Evolutionary conservation across 176 grass and related monocot species (phyloP), one percentile per base, ranked within the genome.

Genomic region (Rhynchospora tenuis): DNA sequence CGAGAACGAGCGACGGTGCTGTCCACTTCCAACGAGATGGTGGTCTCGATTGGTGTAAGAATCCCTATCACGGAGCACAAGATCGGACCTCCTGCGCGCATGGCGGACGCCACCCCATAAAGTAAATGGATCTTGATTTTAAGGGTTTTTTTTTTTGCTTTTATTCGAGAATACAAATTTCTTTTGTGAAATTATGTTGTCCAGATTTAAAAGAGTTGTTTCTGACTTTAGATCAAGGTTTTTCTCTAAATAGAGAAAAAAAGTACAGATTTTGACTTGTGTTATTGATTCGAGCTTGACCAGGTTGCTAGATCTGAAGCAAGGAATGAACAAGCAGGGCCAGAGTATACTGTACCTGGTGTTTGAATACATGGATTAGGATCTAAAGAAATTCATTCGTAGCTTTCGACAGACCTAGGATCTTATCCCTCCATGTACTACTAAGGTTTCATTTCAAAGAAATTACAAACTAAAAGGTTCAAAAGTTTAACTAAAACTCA

Each of bases 301-400:
- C 82, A 90, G 89, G 82, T 85, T 99, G 47, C 63, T 99, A 38
- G 93, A 99, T 89, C 91, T 99, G 71, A 99, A 99, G 81, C 97
- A 99, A 90, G 97, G 90, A 14, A 57, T 85, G 64, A 99, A 93
- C 91, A 96, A 93, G 87, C 83, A 90, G 11, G 97, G 97, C 3
- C 87, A 99, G 89, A 96, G 91, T 73, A 92, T 99, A 71, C 91
- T 99, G 51, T 99, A 96, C 78, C 93, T 99, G 12, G 91, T 99
- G 77, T 99, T 99, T 84, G 97, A 99, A 80, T 99, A 92, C 88
- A 99, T 99, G 97, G 97, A 99, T 84, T 95, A 90, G n/a, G 97
- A 99, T 79, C 88, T 96, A 64, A 99, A 95, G 91, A 99, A 95
- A 81, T 99, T 87, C 91, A 99, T 99, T 84, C 86, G 93, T 26